These are phyloP conservation scores for Auriscalpium vulgare DNA, from an alignment of 768 basidiomycete species.

Conservation along the genomic window DNA sequence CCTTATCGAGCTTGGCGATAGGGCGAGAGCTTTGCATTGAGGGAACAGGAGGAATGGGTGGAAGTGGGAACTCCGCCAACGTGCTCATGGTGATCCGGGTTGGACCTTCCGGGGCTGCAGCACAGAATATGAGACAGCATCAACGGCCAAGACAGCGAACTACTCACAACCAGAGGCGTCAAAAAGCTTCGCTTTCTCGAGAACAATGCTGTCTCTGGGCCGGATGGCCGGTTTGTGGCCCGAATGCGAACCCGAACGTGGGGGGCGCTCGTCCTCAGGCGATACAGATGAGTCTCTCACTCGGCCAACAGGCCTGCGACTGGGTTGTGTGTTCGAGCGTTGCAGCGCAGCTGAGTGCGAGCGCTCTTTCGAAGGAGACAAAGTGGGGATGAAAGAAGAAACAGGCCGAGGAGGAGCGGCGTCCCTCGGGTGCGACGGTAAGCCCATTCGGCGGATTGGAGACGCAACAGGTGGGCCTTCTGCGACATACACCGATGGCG, in stretches of 20 bases:
- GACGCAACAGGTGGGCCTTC: constrained; percentile 14
- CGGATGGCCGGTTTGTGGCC: background rate
- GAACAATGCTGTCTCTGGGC: constrained; percentile 16
- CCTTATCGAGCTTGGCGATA: constrained; percentile 21
- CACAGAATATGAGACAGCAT: constrained; percentile 11
- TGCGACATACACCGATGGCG: background rate
- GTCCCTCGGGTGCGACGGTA: background rate
- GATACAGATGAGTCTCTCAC: background rate
- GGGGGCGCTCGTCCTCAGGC: background rate
- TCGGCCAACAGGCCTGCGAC: background rate
- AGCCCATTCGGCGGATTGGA: constrained; percentile 9
- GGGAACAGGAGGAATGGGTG: constrained; percentile 27
- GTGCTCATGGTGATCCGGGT: constrained; percentile 3
- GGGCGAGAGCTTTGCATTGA: constrained; percentile 15
- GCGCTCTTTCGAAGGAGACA: background rate
- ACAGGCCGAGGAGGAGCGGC: background rate
- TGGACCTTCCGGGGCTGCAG: constrained; percentile 6
- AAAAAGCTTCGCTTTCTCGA: constrained; percentile 12
- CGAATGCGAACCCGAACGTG: background rate
- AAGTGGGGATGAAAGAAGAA: background rate
- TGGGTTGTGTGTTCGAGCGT: background rate
- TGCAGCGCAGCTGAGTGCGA: background rate
- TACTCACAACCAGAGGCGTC: constrained; percentile 26
- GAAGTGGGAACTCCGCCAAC: constrained; percentile 15
- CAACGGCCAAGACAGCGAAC: too few species aligned